phyloP scores from a whole-genome alignment of 2,329 filamentous ascomycete species.

The Calonectria leucothoes region DNA sequence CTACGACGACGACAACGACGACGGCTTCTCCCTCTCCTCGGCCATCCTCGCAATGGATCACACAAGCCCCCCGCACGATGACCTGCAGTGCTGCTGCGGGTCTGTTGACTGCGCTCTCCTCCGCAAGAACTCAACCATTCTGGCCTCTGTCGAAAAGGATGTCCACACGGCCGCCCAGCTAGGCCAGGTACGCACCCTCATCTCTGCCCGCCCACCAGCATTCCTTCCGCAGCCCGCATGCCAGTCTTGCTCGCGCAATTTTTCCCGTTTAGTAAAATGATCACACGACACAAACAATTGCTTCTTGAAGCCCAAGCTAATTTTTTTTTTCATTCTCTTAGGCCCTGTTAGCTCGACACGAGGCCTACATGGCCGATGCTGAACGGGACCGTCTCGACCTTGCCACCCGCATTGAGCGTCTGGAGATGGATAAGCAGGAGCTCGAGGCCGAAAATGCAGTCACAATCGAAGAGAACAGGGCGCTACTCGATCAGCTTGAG shows the following conservation, averaged over 20 bases:
- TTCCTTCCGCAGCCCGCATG: constrained; percentile 40
- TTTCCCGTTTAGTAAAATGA: constrained; percentile 12
- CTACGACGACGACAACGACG: not conserved
- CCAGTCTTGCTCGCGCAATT: constrained; percentile 23
- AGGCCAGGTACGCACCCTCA: constrained; percentile 82
- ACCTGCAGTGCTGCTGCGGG: constrained; percentile 85
- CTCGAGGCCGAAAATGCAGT: constrained; percentile 82
- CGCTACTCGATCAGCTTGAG: constrained; percentile 86
- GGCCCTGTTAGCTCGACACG: constrained; percentile 92
- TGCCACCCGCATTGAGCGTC: constrained; percentile 75
- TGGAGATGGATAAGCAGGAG: constrained; percentile 79
- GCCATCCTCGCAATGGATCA: constrained; percentile 39
- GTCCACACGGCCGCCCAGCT: constrained; percentile 87
- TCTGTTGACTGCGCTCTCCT: constrained; percentile 82
- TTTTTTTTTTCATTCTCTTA: constrained; percentile 63
- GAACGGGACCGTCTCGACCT: constrained; percentile 85
- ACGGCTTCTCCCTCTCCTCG: constrained; percentile 13
- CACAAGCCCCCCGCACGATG: constrained; percentile 42
- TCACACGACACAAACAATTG: constrained; percentile 28
- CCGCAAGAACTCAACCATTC: constrained; percentile 80
- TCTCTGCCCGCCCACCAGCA: constrained; percentile 32
- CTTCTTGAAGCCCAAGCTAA: constrained; percentile 68
- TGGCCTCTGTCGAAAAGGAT: constrained; percentile 88
- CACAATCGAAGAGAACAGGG: constrained; percentile 85
- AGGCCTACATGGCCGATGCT: constrained; percentile 92